phyloP scores from a whole-genome alignment of 2,329 filamentous ascomycete species.

The Pezicula carpinea region DNA sequence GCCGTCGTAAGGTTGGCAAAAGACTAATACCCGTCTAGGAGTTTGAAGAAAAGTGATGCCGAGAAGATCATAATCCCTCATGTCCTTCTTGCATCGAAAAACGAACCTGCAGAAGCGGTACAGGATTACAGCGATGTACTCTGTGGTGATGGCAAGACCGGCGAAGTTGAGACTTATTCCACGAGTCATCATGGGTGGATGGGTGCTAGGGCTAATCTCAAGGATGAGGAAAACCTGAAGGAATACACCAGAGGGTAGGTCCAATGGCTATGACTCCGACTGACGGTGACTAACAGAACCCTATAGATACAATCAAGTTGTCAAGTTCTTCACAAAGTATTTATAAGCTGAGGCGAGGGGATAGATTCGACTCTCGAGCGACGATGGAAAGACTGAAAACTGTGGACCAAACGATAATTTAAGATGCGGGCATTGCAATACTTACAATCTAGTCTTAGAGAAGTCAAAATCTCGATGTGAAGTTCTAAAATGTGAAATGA shows the following conservation, averaged over 20 bases:
- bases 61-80: slow-evolving; percentile 41
- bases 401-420: too few species aligned
- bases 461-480: too few species aligned
- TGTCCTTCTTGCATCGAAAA: slow-evolving; percentile 44
- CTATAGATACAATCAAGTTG: slow-evolving; percentile 18
- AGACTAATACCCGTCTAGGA: slow-evolving; percentile 2
- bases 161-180: slow-evolving; percentile 17
- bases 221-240: slow-evolving; percentile 37
- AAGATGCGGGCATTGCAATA: too few species aligned
- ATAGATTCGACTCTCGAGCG: neutral
- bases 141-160: slow-evolving; percentile 35
- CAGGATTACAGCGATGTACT: slow-evolving; percentile 38
- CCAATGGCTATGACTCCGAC: neutral
- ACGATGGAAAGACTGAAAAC: neutral
- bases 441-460: too few species aligned
- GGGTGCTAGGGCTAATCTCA: slow-evolving; percentile 45
- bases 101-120: slow-evolving; percentile 39
- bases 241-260: slow-evolving; percentile 44
- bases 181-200: slow-evolving; percentile 38
- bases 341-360: slow-evolving; percentile 1
- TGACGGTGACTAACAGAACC: neutral
- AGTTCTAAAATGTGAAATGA: too few species aligned
- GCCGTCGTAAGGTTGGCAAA: neutral
- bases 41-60: slow-evolving; percentile 33
- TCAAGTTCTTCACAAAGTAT: slow-evolving; percentile 15